These are phyloP conservation scores for Globisporangium viniferum DNA, from an alignment of 352 stramenopile genomes.

Conservation along the genomic window DNA sequence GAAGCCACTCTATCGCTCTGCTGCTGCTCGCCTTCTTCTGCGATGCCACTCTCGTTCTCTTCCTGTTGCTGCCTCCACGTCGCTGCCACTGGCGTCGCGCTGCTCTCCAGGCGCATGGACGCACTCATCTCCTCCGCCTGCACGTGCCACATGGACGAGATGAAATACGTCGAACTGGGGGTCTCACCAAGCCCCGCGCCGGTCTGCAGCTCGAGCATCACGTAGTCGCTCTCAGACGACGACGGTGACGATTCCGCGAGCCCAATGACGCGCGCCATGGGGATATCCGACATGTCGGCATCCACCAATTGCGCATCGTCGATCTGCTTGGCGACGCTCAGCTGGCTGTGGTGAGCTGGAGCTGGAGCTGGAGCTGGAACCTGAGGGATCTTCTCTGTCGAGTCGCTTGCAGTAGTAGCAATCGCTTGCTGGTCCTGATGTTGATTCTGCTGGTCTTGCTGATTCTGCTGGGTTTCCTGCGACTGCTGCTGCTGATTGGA, in stretches of 20 bases:
- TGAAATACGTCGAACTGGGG: conserved; percentile 70
- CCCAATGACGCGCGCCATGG: conserved; percentile 54
- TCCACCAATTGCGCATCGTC: conserved; percentile 1
- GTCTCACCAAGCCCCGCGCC: conserved; percentile 47
- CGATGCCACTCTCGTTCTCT: neutral
- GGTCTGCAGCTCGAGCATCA: conserved; percentile 79
- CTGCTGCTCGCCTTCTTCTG: neutral
- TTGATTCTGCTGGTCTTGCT: conserved; percentile 2
- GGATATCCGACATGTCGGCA: conserved; percentile 34
- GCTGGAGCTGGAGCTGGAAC: neutral
- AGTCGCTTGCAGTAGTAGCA: neutral
- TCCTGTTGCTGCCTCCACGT: conserved; percentile 9
- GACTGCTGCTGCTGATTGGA: neutral
- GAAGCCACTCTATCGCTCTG: conserved; percentile 14
- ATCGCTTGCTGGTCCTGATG: neutral
- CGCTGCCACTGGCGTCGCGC: neutral
- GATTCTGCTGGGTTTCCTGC: neutral
- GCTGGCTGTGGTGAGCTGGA: neutral
- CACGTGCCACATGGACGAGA: conserved; percentile 76
- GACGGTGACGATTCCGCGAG: conserved; percentile 15
- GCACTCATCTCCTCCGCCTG: conserved; percentile 77
- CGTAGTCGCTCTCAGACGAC: conserved; percentile 66
- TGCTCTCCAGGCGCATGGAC: conserved; percentile 45
- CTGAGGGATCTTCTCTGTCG: neutral
- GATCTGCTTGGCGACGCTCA: conserved; percentile 30